Evolutionary conservation across 805 yeast genomes (phyloP).

Genomic region (Kluyveromyces siamensis): DNA sequence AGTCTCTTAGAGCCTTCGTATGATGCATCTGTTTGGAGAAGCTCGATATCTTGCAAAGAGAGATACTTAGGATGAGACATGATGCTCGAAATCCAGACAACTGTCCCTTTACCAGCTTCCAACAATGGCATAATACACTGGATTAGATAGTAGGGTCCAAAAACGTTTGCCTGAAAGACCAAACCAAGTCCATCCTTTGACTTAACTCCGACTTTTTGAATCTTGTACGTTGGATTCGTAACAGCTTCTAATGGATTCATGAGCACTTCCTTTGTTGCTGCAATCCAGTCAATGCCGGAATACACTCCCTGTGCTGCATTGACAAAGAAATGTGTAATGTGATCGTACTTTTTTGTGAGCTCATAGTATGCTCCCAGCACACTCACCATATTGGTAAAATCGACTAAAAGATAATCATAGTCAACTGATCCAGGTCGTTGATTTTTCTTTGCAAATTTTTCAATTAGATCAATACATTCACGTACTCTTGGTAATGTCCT

Average conservation of each 20-base stretch:
- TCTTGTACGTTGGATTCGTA: slow-evolving; percentile 81
- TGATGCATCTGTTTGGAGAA: slow-evolving; percentile 52
- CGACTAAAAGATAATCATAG: slow-evolving; percentile 84
- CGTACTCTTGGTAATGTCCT: slow-evolving; percentile 80
- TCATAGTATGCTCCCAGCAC: slow-evolving; percentile 68
- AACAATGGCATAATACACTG: slow-evolving; percentile 54
- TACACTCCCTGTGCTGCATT: slow-evolving; percentile 90
- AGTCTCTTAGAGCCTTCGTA: slow-evolving; percentile 90
- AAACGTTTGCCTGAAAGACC: slow-evolving; percentile 92
- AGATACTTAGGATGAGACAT: slow-evolving; percentile 72
- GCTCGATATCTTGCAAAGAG: slow-evolving; percentile 66
- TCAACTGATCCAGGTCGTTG: slow-evolving; percentile 54
- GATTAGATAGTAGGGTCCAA: slow-evolving; percentile 84
- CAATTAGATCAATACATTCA: slow-evolving; percentile 56
- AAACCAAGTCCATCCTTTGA: slow-evolving; percentile 75
- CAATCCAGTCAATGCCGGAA: slow-evolving; percentile 78
- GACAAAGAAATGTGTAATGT: slow-evolving; percentile 70
- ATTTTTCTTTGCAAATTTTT: slow-evolving; percentile 32
- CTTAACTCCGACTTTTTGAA: slow-evolving; percentile 69
- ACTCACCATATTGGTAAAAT: slow-evolving; percentile 84
- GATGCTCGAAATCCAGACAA: slow-evolving; percentile 80
- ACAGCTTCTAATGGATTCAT: slow-evolving; percentile 67
- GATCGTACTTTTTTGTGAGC: slow-evolving; percentile 49
- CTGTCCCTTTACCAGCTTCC: slow-evolving; percentile 46
- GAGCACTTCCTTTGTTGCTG: slow-evolving; percentile 60